phyloP scores from a whole-genome alignment of 1,139 yeast genomes.

The Geotrichum histeridarum region DNA sequence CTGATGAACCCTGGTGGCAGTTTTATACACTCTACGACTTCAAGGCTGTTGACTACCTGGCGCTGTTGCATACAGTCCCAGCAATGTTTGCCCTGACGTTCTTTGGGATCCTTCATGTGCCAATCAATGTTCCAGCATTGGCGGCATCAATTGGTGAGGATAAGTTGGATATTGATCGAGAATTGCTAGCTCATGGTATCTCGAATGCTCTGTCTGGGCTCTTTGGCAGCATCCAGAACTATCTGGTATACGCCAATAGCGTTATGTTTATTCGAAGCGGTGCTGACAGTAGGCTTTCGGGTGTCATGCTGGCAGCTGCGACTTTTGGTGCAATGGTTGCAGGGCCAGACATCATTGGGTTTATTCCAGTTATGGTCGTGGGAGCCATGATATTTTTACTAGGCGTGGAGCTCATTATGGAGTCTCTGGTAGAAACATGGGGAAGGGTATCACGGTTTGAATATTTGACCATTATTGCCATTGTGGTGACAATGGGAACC shows the following conservation, averaged over 20 bases:
- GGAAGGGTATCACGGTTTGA: constrained; percentile 73
- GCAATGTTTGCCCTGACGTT: constrained; percentile 94
- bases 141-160: constrained; percentile 86
- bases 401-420: constrained; percentile 85
- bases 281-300: constrained; percentile 84
- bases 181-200: constrained; percentile 88
- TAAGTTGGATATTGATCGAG: constrained; percentile 79
- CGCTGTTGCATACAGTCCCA: constrained; percentile 67
- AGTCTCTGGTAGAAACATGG: constrained; percentile 78
- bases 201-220: constrained; percentile 85
- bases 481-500: constrained; percentile 89
- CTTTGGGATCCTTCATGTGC: constrained; percentile 92
- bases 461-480: constrained; percentile 73
- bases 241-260: constrained; percentile 89
- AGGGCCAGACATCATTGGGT: constrained; percentile 89
- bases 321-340: constrained; percentile 75
- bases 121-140: constrained; percentile 93
- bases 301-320: constrained; percentile 75
- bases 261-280: constrained; percentile 90
- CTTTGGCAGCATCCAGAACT: constrained; percentile 85
- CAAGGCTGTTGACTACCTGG: constrained; percentile 63
- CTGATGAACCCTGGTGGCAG: constrained; percentile 79
- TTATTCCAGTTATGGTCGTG: constrained; percentile 90
- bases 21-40: constrained; percentile 73
- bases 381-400: constrained; percentile 84